These are phyloP conservation scores for Neurospora discreta DNA, from an alignment of 495 filamentous ascomycete species.

Conservation along the genomic window DNA sequence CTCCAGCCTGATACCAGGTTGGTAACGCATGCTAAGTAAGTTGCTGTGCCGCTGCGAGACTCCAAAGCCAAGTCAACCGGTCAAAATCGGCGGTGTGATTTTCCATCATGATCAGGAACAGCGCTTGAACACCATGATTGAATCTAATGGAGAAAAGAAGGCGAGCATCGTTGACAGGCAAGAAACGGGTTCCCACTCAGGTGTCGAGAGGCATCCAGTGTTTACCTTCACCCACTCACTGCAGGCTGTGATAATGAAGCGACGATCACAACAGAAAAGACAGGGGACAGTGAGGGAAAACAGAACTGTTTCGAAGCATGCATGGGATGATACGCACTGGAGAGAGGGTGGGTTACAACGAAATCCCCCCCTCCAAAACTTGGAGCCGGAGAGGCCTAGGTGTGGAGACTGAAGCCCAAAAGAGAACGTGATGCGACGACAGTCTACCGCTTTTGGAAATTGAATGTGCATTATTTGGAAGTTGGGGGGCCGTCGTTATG, in stretches of 20 bases:
- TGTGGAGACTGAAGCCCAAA: background rate
- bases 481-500: background rate
- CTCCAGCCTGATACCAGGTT: background rate
- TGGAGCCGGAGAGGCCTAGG: background rate
- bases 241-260: background rate
- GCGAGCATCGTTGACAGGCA: background rate
- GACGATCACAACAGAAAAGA: background rate
- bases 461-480: background rate
- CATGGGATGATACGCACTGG: background rate
- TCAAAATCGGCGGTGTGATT: background rate
- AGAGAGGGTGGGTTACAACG: background rate
- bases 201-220: background rate
- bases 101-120: background rate
- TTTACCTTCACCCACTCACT: background rate
- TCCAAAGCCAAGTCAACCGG: background rate
- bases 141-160: fast-evolving
- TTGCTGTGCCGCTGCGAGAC: background rate
- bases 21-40: background rate
- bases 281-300: background rate
- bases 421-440: background rate
- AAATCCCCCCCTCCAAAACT: background rate
- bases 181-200: background rate
- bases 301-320: background rate
- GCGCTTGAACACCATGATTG: background rate
- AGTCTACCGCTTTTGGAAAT: background rate